Evolutionary conservation across 306 rosid genomes (phyloP), one percentile per base, ranked within the genome.

Genomic region (Prinsepia uniflora): DNA sequence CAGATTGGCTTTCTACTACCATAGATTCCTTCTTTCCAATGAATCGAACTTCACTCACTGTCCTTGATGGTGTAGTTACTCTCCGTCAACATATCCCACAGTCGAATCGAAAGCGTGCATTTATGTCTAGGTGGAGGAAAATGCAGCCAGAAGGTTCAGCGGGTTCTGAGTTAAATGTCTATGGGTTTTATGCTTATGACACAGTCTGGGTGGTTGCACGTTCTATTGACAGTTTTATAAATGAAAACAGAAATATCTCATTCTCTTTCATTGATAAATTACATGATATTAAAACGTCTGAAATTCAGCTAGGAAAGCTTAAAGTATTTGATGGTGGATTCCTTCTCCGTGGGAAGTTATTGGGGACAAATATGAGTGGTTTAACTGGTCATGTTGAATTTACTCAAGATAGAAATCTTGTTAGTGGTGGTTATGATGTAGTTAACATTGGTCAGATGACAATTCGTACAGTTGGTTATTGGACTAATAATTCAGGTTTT

Each of bases 1-100:
- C 96, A 0, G 97, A 94, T 79, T 94, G 96, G 97, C 88, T 94
- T 54, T 82, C 90, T 74, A 57, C 91, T 63, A 91, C 99, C 47
- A 10, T 91, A 10, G 91, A 87, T 81, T 91, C 99, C 19, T 73
- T 80, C 67, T 71, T 81, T 34, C 75, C 84, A 3, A 53, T 30
- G 69, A 81, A 74, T 68, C 82, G 39, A 73, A 59, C 92, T 10
- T 68, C 88, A 64, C 75, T 87, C 30, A 52, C 49, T 65, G 53
- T 78, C 58, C 82, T 94, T 36, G 85, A 89, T 80, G 99, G 99
- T 18, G 90, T 94, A 42, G 99, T 94, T 68, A 84, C 82, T 50
- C 83, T 94, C 72, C 96, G 96, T 46, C 92, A 75, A 67, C 91
- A 89, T 77, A 79, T 65, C 72, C 95, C 89, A 30, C 84, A 86